Base-by-base conservation (phyloP, 345 rosid genomes). In the Eucalyptus globulus region DNA sequence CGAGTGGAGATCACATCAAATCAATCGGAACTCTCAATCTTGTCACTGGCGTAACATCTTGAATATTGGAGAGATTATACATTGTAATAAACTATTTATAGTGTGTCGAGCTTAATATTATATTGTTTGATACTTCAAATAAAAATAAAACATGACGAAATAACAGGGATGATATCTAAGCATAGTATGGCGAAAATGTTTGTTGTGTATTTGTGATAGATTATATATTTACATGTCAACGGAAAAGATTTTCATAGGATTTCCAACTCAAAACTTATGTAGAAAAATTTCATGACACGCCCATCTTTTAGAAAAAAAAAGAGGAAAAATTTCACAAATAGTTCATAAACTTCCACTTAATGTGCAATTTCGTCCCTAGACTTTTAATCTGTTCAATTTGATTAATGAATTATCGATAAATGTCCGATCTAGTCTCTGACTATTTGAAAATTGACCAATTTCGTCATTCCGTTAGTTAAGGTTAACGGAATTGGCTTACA, bases 21-120 rank as follows among this genome's bases (percentile, higher is more conserved):
- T 93, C 98, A 4, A 5, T 37, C 0, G 92, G 93, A 43, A 86
- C 89, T 85, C 88, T 97, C 9, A 31, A 97, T 91, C 95, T 97
- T 60, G 22, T 86, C 56, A 44, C 94, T 0, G 98, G 98, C 44
- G 13, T 11, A 0, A 72, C 81, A 34, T 72, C 44, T 72, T 72
- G 44, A 72, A 17, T 17, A 37, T 34, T 72, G 11, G 44, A 72
- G 81, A 72, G 26, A 34, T 34, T 34, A 37, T 34, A 37, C 22
- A 34, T 34, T 72, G 44, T 72, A 72, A 34, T 72, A 22, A 72
- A 72, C 81, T 72, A 34, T 72, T 72, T 72, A 72, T 19, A 19
- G 45, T 19, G 81, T 37, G 44, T 37, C 14, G 81, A 37, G 81
- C 26, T 19, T 72, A 21, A 72, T 37, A 37, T 72, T 72, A 27